phyloP scores from a whole-genome alignment of 2,329 filamentous ascomycete species.

The Beauveria australis region DNA sequence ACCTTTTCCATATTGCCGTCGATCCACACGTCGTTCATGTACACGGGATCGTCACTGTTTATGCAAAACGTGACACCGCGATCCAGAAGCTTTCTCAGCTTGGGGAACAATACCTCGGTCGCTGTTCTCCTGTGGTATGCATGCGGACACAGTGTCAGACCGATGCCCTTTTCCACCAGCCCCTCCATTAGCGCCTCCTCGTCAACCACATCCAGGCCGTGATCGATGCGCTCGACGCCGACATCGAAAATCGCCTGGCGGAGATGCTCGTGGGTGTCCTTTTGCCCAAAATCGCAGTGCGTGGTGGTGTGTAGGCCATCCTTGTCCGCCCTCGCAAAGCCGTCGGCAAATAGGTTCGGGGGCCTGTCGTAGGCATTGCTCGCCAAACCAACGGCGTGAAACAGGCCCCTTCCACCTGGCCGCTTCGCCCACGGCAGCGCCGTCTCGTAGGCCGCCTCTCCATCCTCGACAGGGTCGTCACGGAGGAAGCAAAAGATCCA shows the following conservation, averaged over 20 bases:
- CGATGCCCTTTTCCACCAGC: constrained; percentile 44
- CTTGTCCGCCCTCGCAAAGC: constrained; percentile 26
- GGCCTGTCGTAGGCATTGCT: constrained; percentile 38
- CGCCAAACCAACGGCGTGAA: constrained; percentile 39
- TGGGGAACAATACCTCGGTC: constrained; percentile 40
- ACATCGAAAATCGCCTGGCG: constrained; percentile 52
- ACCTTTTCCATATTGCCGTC: constrained; percentile 37
- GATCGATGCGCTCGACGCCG: constrained; percentile 59
- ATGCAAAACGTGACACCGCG: constrained; percentile 57
- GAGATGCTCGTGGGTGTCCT: constrained; percentile 44
- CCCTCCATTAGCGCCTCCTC: constrained; percentile 47
- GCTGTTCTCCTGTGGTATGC: constrained; percentile 15
- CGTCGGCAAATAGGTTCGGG: constrained; percentile 34
- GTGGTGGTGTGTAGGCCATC: constrained; percentile 38
- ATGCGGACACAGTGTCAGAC: constrained; percentile 61
- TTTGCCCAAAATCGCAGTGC: constrained; percentile 44
- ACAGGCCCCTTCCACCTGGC: constrained; percentile 25
- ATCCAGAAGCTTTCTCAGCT: constrained; percentile 45
- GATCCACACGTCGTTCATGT: constrained; percentile 56
- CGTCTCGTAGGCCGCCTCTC: constrained; percentile 48
- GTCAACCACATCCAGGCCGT: constrained; percentile 58
- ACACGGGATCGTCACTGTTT: constrained; percentile 64
- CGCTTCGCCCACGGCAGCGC: constrained; percentile 29
- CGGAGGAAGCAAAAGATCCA: constrained; percentile 65
- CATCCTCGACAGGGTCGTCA: constrained; percentile 63